A percentile compares a stretch with the other conserved stretches of the same genome.
These are phyloP conservation scores for Russula earlei DNA, from an alignment of 768 basidiomycete species.

Conservation along the genomic window DNA sequence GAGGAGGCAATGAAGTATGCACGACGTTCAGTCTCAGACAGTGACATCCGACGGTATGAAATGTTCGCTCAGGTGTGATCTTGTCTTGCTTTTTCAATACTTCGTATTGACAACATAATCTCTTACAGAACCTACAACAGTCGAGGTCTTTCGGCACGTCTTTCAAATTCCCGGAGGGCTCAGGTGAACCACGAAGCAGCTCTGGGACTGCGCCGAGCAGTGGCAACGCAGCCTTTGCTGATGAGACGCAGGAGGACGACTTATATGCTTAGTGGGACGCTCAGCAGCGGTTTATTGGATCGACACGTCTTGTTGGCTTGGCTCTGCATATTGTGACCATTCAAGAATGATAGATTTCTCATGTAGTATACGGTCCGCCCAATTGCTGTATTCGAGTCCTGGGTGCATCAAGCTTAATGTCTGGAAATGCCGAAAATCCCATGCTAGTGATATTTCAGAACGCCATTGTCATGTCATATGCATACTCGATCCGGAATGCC, in stretches of 20 bases:
- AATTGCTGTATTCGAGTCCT: background rate
- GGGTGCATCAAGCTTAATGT: background rate
- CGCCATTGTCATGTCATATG: too few relatives aligned
- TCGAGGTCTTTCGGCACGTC: slow-evolving; percentile 87
- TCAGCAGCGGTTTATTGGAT: background rate
- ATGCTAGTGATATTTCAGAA: too few relatives aligned
- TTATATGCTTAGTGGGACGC: slow-evolving; percentile 57
- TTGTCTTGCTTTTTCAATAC: background rate
- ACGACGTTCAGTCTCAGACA: slow-evolving; percentile 91
- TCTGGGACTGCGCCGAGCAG: slow-evolving; percentile 27
- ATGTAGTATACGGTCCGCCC: slow-evolving; percentile 2
- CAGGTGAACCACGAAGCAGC: slow-evolving; percentile 22
- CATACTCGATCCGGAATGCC: too few relatives aligned
- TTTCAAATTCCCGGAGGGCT: slow-evolving; percentile 92
- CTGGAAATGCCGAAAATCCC: too few relatives aligned
- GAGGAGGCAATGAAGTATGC: slow-evolving; percentile 99
- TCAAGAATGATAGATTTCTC: slow-evolving; percentile 14
- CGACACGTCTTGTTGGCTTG: background rate
- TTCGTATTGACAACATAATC: slow-evolving; percentile 9
- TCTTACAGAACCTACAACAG: slow-evolving; percentile 69
- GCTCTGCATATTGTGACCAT: slow-evolving; percentile 5
- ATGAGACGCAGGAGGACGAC: slow-evolving; percentile 85
- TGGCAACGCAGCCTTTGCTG: slow-evolving; percentile 71
- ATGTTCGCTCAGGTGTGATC: slow-evolving; percentile 81
- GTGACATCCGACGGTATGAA: slow-evolving; percentile 96